These are phyloP conservation scores for Solanum chiquidenum DNA, from an alignment of 257 asterid genomes.

Conservation along the genomic window DNA sequence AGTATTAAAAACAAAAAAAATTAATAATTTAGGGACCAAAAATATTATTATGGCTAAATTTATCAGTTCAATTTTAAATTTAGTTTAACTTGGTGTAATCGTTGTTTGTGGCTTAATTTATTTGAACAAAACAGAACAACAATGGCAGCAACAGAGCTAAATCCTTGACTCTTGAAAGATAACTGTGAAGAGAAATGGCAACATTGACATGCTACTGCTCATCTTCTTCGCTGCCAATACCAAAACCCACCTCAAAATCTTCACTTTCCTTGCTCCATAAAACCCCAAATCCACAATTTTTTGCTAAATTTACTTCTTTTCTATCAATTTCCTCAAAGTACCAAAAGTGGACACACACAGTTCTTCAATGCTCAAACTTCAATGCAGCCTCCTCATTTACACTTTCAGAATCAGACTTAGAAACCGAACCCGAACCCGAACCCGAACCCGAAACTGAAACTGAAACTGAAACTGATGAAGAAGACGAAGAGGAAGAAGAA, in stretches of 20 bases:
- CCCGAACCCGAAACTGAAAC: conserved; percentile 14
- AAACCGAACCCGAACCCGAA: conserved; percentile 26
- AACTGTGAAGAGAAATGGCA: not conserved
- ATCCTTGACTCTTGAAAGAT: not conserved
- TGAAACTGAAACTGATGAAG: not conserved
- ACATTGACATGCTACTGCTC: not conserved
- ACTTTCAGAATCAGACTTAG: conserved; percentile 11
- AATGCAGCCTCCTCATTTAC: conserved; percentile 3
- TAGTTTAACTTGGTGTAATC: not conserved
- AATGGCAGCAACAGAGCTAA: not conserved
- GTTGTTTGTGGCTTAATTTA: not conserved
- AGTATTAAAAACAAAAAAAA: too few species aligned
- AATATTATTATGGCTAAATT: too few species aligned
- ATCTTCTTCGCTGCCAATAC: not conserved
- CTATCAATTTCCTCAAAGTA: not conserved
- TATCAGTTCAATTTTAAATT: not conserved
- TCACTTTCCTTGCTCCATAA: conserved; percentile 10
- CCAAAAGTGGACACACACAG: not conserved
- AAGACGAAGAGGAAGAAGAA: conserved; percentile 13
- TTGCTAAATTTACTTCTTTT: not conserved
- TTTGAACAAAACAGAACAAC: not conserved
- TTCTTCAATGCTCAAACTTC: conserved; percentile 15
- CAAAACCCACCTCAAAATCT: conserved; percentile 6
- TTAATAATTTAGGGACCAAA: not conserved
- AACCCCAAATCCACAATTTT: not conserved